phyloP scores from a whole-genome alignment of 768 basidiomycete genomes.

The Trametes cubensis region DNA sequence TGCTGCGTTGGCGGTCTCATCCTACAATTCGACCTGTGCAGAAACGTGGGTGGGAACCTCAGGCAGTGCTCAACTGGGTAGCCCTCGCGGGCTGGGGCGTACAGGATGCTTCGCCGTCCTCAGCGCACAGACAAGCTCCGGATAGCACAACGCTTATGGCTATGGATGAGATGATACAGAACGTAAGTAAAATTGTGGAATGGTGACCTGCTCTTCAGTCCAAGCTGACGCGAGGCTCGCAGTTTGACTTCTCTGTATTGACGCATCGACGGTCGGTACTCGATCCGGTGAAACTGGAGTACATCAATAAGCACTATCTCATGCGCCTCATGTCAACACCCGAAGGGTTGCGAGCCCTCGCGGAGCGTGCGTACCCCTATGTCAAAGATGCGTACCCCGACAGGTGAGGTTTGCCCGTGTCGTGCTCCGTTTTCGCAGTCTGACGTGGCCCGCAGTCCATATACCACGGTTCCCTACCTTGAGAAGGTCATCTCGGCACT shows the following conservation, averaged over 20 bases:
- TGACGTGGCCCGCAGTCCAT: constrained; percentile 28
- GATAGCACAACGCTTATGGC: constrained; percentile 68
- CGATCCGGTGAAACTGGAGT: constrained; percentile 78
- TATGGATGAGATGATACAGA: constrained; percentile 63
- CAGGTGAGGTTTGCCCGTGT: constrained; percentile 45
- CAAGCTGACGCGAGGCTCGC: not conserved
- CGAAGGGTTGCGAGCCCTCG: constrained; percentile 55
- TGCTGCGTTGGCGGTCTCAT: not conserved
- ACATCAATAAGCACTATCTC: constrained; percentile 87
- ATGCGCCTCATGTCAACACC: constrained; percentile 54
- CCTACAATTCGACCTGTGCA: constrained; percentile 32
- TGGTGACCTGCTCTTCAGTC: not conserved
- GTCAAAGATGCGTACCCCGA: constrained; percentile 61
- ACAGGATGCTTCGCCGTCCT: constrained; percentile 33
- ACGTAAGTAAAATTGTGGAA: constrained; percentile 42
- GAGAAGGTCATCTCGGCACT: constrained; percentile 62
- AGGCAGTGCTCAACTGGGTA: constrained; percentile 89
- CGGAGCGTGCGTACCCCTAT: constrained; percentile 52
- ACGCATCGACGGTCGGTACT: constrained; percentile 86
- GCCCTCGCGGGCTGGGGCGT: constrained; percentile 94
- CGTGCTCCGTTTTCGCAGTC: not conserved
- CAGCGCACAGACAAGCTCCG: constrained; percentile 46
- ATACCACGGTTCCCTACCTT: constrained; percentile 60
- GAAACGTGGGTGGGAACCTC: constrained; percentile 89
- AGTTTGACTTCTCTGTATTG: constrained; percentile 78